These are phyloP conservation scores for Coemansia sp. DNA, from an alignment of 192 early-diverging fungal species.

Conservation along the genomic window DNA sequence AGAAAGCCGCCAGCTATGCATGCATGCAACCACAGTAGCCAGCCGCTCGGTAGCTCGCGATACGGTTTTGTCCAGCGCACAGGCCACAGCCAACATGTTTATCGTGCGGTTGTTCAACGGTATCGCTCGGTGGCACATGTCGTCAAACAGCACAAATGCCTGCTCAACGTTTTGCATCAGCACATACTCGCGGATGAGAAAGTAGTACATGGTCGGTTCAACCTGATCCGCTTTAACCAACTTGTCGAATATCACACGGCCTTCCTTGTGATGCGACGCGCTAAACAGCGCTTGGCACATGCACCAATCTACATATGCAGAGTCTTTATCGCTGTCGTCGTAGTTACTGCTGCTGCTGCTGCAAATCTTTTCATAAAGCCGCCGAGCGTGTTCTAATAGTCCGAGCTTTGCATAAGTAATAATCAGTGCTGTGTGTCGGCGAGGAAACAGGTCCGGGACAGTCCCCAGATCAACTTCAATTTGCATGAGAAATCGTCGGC, in stretches of 20 bases:
- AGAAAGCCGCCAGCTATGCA: slow-evolving; percentile 32
- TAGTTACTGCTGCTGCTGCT: neutral
- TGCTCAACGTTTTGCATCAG: slow-evolving; percentile 14
- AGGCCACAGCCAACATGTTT: slow-evolving; percentile 20
- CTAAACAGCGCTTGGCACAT: slow-evolving; percentile 34
- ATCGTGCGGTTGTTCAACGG: neutral
- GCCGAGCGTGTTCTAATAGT: slow-evolving; percentile 23
- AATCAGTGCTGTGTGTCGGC: slow-evolving; percentile 9
- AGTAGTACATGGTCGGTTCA: slow-evolving; percentile 16
- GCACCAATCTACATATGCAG: slow-evolving; percentile 16
- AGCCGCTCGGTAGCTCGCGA: slow-evolving; percentile 13
- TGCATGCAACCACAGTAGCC: slow-evolving; percentile 16
- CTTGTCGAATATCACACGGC: slow-evolving; percentile 26
- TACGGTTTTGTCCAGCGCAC: slow-evolving; percentile 15
- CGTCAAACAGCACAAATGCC: slow-evolving; percentile 35
- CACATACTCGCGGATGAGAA: slow-evolving; percentile 28
- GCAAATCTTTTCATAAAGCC: slow-evolving; percentile 17
- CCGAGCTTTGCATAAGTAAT: slow-evolving; percentile 37
- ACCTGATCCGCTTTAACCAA: slow-evolving; percentile 12
- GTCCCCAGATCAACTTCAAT: slow-evolving; percentile 30
- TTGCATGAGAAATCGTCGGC: slow-evolving; percentile 23
- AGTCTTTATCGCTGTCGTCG: neutral
- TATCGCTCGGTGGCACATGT: slow-evolving; percentile 9
- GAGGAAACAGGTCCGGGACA: slow-evolving; percentile 9
- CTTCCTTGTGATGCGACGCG: slow-evolving; percentile 32